Evolutionary conservation across 495 filamentous ascomycete species (phyloP).

Genomic region (Collariella sp.): DNA sequence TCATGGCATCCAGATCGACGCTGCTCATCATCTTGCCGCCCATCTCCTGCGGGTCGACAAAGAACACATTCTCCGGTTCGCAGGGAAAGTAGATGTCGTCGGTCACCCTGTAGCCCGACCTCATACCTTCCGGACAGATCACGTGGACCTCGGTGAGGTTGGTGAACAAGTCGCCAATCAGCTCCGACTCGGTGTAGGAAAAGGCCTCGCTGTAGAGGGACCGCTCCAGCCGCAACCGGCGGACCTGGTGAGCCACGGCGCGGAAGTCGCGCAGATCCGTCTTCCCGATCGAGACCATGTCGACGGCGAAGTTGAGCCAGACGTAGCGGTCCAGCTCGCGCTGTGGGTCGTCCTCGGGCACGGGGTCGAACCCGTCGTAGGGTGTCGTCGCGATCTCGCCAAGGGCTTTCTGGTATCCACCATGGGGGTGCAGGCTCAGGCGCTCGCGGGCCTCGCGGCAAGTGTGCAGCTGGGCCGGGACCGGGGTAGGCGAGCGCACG

Average conservation of each 20-base stretch:
- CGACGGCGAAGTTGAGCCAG: slow-evolving; percentile 21
- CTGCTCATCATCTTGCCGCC: not conserved
- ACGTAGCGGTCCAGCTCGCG: slow-evolving; percentile 15
- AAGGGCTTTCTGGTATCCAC: slow-evolving; percentile 12
- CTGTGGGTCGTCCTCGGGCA: not conserved
- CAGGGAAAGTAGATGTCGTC: not conserved
- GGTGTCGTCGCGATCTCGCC: slow-evolving; percentile 5
- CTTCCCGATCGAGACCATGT: slow-evolving; percentile 19
- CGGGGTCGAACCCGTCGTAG: not conserved
- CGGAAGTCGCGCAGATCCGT: not conserved
- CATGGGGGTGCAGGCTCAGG: not conserved
- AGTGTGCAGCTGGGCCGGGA: slow-evolving; percentile 17
- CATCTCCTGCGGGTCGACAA: not conserved
- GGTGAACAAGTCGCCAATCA: not conserved
- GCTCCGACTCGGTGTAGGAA: not conserved
- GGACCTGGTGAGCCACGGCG: slow-evolving; percentile 7
- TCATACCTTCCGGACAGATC: not conserved
- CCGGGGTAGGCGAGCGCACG: slow-evolving; percentile 18
- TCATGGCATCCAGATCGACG: not conserved
- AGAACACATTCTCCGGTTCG: not conserved
- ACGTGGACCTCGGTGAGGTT: not conserved
- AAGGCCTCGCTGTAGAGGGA: slow-evolving; percentile 5
- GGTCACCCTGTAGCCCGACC: not conserved
- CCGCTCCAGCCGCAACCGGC: slow-evolving; percentile 13
- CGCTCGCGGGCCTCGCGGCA: slow-evolving; percentile 19